A percentile compares a stretch with the other conserved stretches of the same genome.
phyloP scores from a whole-genome alignment of 2,329 filamentous ascomycete genomes.

The Sporothrix schenckii region DNA sequence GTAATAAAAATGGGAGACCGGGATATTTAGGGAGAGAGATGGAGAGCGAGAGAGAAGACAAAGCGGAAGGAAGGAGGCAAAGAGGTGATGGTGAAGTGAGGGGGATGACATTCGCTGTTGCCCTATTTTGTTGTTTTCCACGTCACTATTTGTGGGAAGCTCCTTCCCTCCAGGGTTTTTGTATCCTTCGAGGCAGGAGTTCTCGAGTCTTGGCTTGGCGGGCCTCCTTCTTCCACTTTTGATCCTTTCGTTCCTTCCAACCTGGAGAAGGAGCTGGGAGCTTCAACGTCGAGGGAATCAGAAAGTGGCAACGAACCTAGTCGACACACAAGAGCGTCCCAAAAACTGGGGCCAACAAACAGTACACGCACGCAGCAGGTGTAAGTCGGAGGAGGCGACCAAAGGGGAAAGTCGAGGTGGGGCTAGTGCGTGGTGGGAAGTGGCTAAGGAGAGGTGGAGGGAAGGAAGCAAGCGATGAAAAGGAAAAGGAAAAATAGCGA shows the following conservation, averaged over 20 bases:
- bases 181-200: conserved; percentile 3
- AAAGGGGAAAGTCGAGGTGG: conserved; percentile 26
- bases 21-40: neutral
- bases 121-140: neutral
- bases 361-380: neutral
- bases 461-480: neutral
- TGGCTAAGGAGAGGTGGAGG: neutral
- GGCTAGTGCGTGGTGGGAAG: conserved; percentile 12
- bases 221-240: conserved; percentile 2
- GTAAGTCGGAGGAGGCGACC: conserved; percentile 17
- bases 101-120: conserved; percentile 9
- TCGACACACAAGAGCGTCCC: neutral
- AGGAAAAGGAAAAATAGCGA: neutral
- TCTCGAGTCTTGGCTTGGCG: neutral
- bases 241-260: conserved; percentile 27
- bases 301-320: neutral
- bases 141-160: neutral
- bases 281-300: neutral
- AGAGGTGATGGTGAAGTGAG: conserved; percentile 1
- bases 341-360: conserved; percentile 4
- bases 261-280: neutral
- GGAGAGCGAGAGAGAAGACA: neutral
- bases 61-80: neutral
- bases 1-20: no score
- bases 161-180: conserved; percentile 22